Evolutionary conservation across 1,284 basidiomycete genomes (phyloP).

Genomic region (Gymnopus androsaceus): DNA sequence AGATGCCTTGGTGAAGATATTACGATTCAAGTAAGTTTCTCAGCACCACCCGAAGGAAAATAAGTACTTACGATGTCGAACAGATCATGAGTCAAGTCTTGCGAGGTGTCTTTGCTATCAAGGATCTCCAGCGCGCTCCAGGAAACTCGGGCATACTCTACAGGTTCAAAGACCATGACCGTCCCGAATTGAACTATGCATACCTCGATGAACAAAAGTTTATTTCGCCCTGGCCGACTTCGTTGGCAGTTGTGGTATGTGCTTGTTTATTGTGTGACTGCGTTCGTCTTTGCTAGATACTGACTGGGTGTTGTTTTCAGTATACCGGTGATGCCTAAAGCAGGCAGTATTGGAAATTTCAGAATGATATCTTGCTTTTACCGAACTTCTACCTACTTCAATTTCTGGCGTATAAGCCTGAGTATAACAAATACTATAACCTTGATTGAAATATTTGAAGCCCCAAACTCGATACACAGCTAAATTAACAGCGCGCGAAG

Average conservation of each 20-base stretch:
- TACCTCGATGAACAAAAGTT: conserved; percentile 49
- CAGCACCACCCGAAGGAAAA: too few relatives aligned
- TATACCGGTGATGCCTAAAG: background rate
- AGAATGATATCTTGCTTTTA: too few relatives aligned
- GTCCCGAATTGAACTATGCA: conserved; percentile 38
- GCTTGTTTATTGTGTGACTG: background rate
- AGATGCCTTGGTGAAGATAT: conserved; percentile 58
- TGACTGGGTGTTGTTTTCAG: background rate
- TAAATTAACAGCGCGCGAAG: too few relatives aligned
- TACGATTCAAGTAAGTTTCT: conserved; percentile 53
- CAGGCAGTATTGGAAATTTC: background rate
- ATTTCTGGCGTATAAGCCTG: too few relatives aligned
- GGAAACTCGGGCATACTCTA: conserved; percentile 54
- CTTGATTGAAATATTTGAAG: too few relatives aligned
- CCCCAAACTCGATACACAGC: too few relatives aligned
- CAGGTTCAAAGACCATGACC: conserved; percentile 33
- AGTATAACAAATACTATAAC: too few relatives aligned
- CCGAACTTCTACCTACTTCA: too few relatives aligned
- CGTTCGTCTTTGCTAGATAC: too few relatives aligned
- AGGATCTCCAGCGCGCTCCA: conserved; percentile 53
- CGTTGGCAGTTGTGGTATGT: conserved; percentile 47
- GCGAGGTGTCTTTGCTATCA: conserved; percentile 49
- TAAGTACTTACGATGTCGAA: conserved; percentile 6
- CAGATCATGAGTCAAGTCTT: conserved; percentile 49
- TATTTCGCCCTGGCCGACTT: conserved; percentile 53